phyloP scores from a whole-genome alignment of 2,329 filamentous ascomycete genomes.

The Hirsutella minnesotensis region DNA sequence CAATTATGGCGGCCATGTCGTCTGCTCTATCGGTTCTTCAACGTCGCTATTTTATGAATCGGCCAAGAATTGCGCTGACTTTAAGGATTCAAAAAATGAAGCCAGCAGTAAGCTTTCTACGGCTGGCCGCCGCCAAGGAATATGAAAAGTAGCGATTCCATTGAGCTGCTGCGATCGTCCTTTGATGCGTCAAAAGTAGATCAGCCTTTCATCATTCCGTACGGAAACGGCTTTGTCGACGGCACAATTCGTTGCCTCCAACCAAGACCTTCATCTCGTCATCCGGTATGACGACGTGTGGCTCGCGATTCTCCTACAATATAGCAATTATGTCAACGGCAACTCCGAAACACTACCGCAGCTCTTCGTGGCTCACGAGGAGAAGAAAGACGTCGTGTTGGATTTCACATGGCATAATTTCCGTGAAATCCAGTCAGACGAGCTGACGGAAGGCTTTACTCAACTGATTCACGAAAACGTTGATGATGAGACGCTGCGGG shows the following conservation, averaged over 20 bases:
- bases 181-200: too few species aligned
- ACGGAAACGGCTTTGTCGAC: too few species aligned
- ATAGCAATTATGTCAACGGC: constrained; percentile 8
- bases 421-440: not conserved
- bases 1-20: too few species aligned
- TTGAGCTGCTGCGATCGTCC: too few species aligned
- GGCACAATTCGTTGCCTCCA: not conserved
- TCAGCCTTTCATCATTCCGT: too few species aligned
- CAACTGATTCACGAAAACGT: not conserved
- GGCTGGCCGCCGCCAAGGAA: too few species aligned
- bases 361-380: constrained; percentile 6
- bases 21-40: too few species aligned
- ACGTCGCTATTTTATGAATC: too few species aligned
- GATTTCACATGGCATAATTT: not conserved
- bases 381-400: not conserved
- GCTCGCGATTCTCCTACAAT: constrained; percentile 15
- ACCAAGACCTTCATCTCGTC: constrained; percentile 9
- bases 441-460: not conserved
- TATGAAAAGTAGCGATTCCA: too few species aligned
- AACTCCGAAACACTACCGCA: constrained; percentile 5
- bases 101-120: too few species aligned
- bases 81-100: too few species aligned
- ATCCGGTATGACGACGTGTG: constrained; percentile 14
- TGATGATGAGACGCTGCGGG: not conserved
- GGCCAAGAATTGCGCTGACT: too few species aligned